Base-by-base conservation (phyloP, 768 basidiomycete species). In the Leccinellum rugosiceps region DNA sequence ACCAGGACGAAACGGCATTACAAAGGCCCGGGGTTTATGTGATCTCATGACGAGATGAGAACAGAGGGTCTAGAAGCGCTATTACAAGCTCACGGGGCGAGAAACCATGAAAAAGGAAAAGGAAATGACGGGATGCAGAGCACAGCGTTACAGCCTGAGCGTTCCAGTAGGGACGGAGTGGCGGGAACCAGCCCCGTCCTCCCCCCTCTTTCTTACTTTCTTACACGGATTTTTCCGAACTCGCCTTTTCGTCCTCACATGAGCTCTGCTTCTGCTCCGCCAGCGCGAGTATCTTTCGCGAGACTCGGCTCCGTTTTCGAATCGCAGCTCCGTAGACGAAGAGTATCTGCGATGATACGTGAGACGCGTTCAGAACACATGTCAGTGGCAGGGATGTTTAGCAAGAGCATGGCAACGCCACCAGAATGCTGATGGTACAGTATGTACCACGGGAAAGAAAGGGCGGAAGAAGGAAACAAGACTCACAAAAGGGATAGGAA, bases 401-500 rank as follows among this genome's bases (percentile, higher is more conserved):
- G 21, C 7, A 34, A 9, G 32, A 3, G 7, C 7, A 14, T 9
- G 10, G 11, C 1, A 43, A 43, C 19, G 41, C 19, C 19, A 19
- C 41, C 10, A 19, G 10, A 13, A 50, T 34, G 17, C 19, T 4
- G 11, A 41, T 44, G 38, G 41, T 17, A 30, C 30, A 17, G 26
- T 55, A 56, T 21, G 30, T 21, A 56, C 19, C 3, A 23, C 3
- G 43, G 15, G 14, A 28, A 49, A 21, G n/a, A 7, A 21, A 19
- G 38, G 21, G 5, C 44, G 14, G 11, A 28, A 51, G 17, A n/a
- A 5, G 17, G 3, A 28, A n/a, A 9, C 11, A 10, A 10, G 13
- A 60, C 81, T 56, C 60, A 84, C 83, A 53, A 81, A 83, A 11
- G 84, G 84, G 53, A 89, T 83, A 0, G 82, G 79, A n/a, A 83